Evolutionary conservation across 441 rosid species (phyloP).

Genomic region (Gossypium gossypioides): DNA sequence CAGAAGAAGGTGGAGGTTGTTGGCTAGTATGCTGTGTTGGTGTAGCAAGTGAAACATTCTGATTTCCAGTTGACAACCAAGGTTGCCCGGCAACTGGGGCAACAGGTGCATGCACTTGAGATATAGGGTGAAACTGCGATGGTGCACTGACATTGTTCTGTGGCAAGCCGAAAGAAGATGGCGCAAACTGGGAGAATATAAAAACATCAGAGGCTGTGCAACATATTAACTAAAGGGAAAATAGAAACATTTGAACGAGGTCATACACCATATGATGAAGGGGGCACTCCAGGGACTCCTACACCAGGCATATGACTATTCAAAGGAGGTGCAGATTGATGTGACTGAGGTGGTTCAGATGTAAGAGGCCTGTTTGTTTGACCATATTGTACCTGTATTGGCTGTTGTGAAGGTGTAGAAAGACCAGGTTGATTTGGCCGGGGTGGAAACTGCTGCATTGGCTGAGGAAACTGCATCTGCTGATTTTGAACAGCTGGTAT

Average conservation of each 20-base stretch:
- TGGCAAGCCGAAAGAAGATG: conserved; percentile 55
- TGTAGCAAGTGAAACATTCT: conserved; percentile 31
- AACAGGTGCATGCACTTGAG: conserved; percentile 49
- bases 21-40: conserved; percentile 44
- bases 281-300: conserved; percentile 46
- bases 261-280: conserved; percentile 49
- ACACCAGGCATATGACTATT: conserved; percentile 32
- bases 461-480: conserved; percentile 57
- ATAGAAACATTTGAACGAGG: conserved; percentile 12
- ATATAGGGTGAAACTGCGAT: conserved; percentile 43
- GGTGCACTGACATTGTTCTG: conserved; percentile 37
- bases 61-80: conserved; percentile 55
- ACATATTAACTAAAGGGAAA: background rate
- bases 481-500: conserved; percentile 49
- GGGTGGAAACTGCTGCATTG: conserved; percentile 58
- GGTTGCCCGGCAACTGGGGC: conserved; percentile 42
- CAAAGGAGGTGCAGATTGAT: conserved; percentile 32
- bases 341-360: conserved; percentile 44
- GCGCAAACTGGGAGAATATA: conserved; percentile 42
- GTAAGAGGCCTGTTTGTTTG: conserved; percentile 54
- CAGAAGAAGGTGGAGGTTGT: conserved; percentile 43
- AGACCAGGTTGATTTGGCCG: conserved; percentile 70
- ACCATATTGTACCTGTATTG: conserved; percentile 43
- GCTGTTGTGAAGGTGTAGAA: conserved; percentile 46
- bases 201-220: conserved; percentile 15